Evolutionary conservation across 202 grass and related monocot genomes (phyloP).

Genomic region (Schoenoplectus tabernaemontani): DNA sequence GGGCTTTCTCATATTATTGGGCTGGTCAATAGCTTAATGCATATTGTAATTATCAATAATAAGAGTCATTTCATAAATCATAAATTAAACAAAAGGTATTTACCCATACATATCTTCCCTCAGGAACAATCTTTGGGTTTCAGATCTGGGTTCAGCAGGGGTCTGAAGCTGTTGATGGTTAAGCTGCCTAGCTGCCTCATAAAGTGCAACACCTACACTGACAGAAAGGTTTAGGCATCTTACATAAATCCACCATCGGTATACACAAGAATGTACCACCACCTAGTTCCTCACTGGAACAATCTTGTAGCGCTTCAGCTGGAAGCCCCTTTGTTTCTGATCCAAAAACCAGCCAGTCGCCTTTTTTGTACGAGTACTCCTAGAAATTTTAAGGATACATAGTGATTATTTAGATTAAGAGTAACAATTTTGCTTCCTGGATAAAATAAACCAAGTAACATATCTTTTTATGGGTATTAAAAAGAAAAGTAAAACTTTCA

Average conservation of each 20-base stretch:
- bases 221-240: constrained; percentile 74
- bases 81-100: neutral
- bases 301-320: constrained; percentile 44
- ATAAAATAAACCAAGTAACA: neutral
- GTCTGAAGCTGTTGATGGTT: constrained; percentile 84
- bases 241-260: constrained; percentile 83
- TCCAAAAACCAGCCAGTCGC: constrained; percentile 90
- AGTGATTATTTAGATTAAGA: neutral
- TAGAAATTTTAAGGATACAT: constrained; percentile 2
- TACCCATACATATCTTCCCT: constrained; percentile 74
- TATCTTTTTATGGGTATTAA: neutral
- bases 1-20: neutral
- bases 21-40: no score
- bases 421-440: neutral
- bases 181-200: constrained; percentile 75
- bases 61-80: neutral
- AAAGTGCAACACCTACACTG: constrained; percentile 70
- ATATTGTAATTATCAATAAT: no score
- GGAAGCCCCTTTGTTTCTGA: constrained; percentile 79
- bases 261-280: constrained; percentile 68
- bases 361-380: constrained; percentile 69
- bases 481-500: no score
- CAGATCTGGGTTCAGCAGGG: constrained; percentile 30
- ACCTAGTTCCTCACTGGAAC: constrained; percentile 42
- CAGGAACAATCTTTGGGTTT: constrained; percentile 46